A percentile compares a stretch with the other conserved stretches of the same genome.
Conservation (phyloP, 495 filamentous ascomycete genomes). For the Penicillium pancosmium region DNA sequence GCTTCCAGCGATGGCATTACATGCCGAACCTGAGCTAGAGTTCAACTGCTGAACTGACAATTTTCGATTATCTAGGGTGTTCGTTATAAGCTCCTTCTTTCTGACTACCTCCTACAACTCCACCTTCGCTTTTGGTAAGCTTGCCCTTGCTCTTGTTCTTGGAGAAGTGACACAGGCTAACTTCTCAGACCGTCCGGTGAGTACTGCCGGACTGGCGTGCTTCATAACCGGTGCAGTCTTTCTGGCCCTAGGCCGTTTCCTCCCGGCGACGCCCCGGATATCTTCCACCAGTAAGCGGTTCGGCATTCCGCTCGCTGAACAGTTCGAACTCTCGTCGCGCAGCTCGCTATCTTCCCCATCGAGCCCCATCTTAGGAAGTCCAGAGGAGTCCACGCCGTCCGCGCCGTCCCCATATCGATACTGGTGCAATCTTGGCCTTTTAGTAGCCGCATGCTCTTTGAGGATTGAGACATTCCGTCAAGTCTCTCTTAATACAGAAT, state of each 20-base stretch:
- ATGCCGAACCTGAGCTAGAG: conserved; percentile 2
- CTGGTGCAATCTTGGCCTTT: conserved; percentile 32
- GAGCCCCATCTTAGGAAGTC: not conserved
- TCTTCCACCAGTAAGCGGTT: conserved; percentile 25
- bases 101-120: conserved; percentile 39
- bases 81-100: conserved; percentile 39
- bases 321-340: conserved; percentile 25
- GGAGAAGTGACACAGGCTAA: conserved; percentile 12
- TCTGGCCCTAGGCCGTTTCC: conserved; percentile 36
- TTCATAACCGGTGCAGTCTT: conserved; percentile 38
- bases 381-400: conserved; percentile 1
- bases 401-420: conserved; percentile 9
- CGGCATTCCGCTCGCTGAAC: conserved; percentile 21
- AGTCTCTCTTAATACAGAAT: conserved; percentile 42
- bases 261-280: conserved; percentile 20
- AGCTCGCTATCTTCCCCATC: conserved; percentile 7
- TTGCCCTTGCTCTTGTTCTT: not conserved
- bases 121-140: conserved; percentile 47
- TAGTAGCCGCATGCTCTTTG: conserved; percentile 35
- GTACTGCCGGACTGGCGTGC: conserved; percentile 40
- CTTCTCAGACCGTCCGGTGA: conserved; percentile 43
- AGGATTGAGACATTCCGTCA: conserved; percentile 44
- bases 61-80: conserved; percentile 28
- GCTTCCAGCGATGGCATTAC: not conserved
- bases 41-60: conserved; percentile 17